Evolutionary conservation across 2,329 filamentous ascomycete species (phyloP).

Genomic region (Parastagonospora avenae): DNA sequence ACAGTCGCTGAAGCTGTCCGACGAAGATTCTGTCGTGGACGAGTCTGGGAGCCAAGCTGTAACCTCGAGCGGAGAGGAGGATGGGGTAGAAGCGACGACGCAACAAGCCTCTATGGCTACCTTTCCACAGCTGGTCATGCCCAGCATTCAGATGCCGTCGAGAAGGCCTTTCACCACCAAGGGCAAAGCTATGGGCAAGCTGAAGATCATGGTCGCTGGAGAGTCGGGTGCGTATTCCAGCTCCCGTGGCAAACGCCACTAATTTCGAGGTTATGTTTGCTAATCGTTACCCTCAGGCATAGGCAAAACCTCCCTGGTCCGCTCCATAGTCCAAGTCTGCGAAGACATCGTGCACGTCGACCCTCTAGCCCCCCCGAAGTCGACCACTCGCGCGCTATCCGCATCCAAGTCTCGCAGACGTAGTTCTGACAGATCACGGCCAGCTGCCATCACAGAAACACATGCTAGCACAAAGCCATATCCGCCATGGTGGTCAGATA

Average conservation of each 20-base stretch:
- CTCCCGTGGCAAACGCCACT: background rate
- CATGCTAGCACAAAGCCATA: conserved; percentile 64
- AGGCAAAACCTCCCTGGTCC: conserved; percentile 89
- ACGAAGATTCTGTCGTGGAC: conserved; percentile 61
- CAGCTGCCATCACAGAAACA: conserved; percentile 45
- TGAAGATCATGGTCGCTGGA: conserved; percentile 89
- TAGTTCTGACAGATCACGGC: conserved; percentile 29
- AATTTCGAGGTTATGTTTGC: background rate
- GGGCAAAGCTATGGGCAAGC: conserved; percentile 79
- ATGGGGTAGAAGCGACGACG: conserved; percentile 44
- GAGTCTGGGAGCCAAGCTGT: conserved; percentile 62
- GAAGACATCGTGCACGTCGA: conserved; percentile 95
- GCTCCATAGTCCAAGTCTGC: conserved; percentile 82
- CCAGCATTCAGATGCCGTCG: conserved; percentile 87
- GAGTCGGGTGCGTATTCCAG: conserved; percentile 63
- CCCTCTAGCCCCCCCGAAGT: conserved; percentile 53
- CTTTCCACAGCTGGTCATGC: conserved; percentile 90
- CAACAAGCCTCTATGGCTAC: conserved; percentile 40
- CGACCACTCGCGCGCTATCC: conserved; percentile 28
- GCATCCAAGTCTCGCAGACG: conserved; percentile 33
- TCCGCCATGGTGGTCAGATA: conserved; percentile 85
- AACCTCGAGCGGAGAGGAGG: conserved; percentile 61
- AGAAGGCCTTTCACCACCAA: conserved; percentile 87
- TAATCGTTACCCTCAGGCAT: conserved; percentile 60
- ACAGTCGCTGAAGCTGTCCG: conserved; percentile 63